Evolutionary conservation across 768 basidiomycete species (phyloP).

Genomic region (Podaxis sp.): DNA sequence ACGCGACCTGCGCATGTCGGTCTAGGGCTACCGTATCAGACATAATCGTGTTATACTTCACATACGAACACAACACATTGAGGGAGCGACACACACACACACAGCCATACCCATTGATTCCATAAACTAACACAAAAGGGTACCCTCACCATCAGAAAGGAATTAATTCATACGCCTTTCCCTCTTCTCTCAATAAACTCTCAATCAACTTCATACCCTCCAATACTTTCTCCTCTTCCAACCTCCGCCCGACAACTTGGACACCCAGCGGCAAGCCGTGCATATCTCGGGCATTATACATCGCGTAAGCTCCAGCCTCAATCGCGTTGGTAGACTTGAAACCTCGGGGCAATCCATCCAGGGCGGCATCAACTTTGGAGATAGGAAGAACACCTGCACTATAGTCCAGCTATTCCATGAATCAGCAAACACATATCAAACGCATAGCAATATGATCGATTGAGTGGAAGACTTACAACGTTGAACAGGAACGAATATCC

Average conservation of each 20-base stretch:
- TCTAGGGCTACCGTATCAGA: too few species aligned
- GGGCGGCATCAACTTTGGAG: conserved; percentile 43
- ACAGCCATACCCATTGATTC: not conserved
- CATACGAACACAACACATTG: not conserved
- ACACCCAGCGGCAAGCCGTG: conserved; percentile 59
- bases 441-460: not conserved
- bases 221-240: conserved; percentile 66
- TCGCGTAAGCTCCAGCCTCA: conserved; percentile 43
- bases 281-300: conserved; percentile 53
- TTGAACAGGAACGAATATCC: conserved; percentile 66
- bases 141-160: not conserved
- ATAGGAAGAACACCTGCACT: conserved; percentile 59
- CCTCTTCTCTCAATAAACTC: conserved; percentile 25
- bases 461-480: conserved; percentile 34
- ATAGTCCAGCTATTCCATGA: conserved; percentile 28
- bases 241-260: conserved; percentile 54
- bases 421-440: not conserved
- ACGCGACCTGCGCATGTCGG: too few species aligned
- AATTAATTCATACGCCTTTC: conserved; percentile 14
- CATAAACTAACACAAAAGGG: not conserved
- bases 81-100: not conserved
- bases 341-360: conserved; percentile 35
- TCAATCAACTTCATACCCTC: conserved; percentile 58
- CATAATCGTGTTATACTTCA: too few species aligned
- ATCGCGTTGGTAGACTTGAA: conserved; percentile 41